These are phyloP conservation scores for Erythrophleum fordii DNA, from an alignment of 306 rosid species.

Conservation along the genomic window DNA sequence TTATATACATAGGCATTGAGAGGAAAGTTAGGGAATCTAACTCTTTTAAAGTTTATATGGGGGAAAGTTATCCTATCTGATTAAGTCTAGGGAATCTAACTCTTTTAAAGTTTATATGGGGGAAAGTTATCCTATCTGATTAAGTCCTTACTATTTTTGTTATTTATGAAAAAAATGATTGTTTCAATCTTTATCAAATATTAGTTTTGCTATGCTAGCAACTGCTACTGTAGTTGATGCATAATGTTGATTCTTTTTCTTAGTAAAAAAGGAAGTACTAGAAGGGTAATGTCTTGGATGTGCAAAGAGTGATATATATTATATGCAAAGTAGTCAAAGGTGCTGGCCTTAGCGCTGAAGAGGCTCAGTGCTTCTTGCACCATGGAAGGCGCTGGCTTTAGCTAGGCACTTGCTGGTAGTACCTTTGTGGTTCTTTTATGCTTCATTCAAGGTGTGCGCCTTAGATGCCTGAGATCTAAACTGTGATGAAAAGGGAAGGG, in stretches of 20 bases:
- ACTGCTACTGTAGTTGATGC: background rate
- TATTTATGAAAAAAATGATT: background rate
- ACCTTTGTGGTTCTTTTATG: too few species aligned
- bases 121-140: background rate
- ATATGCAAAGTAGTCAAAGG: slow-evolving; percentile 9
- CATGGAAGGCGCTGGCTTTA: too few species aligned
- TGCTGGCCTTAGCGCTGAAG: too few species aligned
- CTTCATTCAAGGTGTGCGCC: too few species aligned
- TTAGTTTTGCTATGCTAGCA: too few species aligned
- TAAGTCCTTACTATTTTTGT: background rate
- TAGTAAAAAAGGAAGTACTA: background rate
- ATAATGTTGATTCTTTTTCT: background rate
- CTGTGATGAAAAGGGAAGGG: too few species aligned
- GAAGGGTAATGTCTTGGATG: slow-evolving; percentile 1
- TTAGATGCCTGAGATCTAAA: too few species aligned
- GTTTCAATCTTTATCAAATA: too few species aligned
- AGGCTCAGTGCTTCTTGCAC: too few species aligned
- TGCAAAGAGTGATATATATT: background rate
- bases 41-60: background rate
- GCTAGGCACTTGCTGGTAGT: too few species aligned
- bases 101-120: background rate
- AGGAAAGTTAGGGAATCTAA: background rate
- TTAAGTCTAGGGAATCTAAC: background rate
- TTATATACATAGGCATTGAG: background rate
- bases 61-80: too few species aligned